Conservation (phyloP, 306 rosid species). For the Vigna reflexopilosa region DNA sequence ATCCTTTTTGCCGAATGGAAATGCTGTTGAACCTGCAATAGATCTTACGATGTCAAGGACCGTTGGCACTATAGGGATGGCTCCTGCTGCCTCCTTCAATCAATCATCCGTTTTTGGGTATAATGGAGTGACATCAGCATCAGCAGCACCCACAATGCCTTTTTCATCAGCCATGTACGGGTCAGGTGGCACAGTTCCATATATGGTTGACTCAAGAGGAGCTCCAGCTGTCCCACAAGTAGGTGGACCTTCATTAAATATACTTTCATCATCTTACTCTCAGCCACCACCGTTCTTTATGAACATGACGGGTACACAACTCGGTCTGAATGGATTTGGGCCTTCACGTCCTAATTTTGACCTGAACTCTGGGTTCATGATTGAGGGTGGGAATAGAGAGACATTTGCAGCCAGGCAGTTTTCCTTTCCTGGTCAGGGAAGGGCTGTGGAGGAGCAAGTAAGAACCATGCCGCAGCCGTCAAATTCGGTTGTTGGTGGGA, state of each 20-base stretch:
- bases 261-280: conserved; percentile 67
- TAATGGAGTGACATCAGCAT: conserved; percentile 59
- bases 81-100: conserved; percentile 60
- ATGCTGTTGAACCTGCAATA: conserved; percentile 60
- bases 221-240: conserved; percentile 71
- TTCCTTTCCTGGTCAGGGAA: conserved; percentile 62
- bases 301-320: conserved; percentile 67
- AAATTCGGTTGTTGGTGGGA: conserved; percentile 69
- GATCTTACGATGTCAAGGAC: conserved; percentile 69
- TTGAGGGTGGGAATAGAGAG: conserved; percentile 72
- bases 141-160: conserved; percentile 62
- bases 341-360: conserved; percentile 46
- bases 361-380: conserved; percentile 57
- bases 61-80: conserved; percentile 63
- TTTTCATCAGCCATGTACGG: conserved; percentile 70
- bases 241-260: conserved; percentile 63
- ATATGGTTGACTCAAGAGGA: conserved; percentile 87
- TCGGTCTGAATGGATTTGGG: conserved; percentile 39
- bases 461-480: conserved; percentile 65
- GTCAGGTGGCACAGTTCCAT: conserved; percentile 73
- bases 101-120: conserved; percentile 71
- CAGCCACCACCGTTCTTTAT: conserved; percentile 75
- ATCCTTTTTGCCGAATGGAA: conserved; percentile 65
- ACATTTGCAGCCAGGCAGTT: conserved; percentile 62
- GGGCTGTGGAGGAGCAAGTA: conserved; percentile 70